These are phyloP conservation scores for Litsea cubeba DNA, from an alignment of 164 flowering plant species.

Conservation along the genomic window DNA sequence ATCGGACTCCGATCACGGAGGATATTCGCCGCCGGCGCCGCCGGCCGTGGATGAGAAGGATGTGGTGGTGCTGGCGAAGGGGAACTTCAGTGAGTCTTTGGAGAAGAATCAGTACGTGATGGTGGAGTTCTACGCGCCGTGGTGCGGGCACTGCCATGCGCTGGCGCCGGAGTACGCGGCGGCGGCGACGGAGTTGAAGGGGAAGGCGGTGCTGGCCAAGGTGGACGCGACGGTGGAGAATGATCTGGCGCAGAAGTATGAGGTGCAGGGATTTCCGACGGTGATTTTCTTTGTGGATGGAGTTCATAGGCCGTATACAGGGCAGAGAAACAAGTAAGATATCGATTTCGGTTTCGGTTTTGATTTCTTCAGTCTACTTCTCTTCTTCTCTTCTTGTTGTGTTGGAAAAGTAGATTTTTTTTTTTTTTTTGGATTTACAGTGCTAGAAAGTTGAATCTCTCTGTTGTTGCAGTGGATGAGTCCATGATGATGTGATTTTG, in stretches of 20 bases:
- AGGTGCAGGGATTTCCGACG: conserved; percentile 89
- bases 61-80: conserved; percentile 67
- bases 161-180: conserved; percentile 89
- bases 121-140: conserved; percentile 96
- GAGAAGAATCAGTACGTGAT: conserved; percentile 63
- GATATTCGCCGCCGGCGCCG: conserved; percentile 15
- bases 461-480: neutral
- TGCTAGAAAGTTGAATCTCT: neutral
- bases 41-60: conserved; percentile 65
- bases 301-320: conserved; percentile 64
- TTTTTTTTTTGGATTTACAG: neutral
- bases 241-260: conserved; percentile 70
- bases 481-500: neutral
- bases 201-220: conserved; percentile 62
- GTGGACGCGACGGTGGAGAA: conserved; percentile 81
- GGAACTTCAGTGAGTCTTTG: conserved; percentile 61
- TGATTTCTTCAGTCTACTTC: too few species aligned
- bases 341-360: too few species aligned
- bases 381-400: too few species aligned
- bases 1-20: conserved; percentile 14
- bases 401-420: neutral
- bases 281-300: conserved; percentile 77
- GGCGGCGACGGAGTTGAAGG: conserved; percentile 86
- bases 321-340: conserved; percentile 64
- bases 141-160: conserved; percentile 91